Conservation (phyloP, 257 asterid species). For the Solanum microdontum region DNA sequence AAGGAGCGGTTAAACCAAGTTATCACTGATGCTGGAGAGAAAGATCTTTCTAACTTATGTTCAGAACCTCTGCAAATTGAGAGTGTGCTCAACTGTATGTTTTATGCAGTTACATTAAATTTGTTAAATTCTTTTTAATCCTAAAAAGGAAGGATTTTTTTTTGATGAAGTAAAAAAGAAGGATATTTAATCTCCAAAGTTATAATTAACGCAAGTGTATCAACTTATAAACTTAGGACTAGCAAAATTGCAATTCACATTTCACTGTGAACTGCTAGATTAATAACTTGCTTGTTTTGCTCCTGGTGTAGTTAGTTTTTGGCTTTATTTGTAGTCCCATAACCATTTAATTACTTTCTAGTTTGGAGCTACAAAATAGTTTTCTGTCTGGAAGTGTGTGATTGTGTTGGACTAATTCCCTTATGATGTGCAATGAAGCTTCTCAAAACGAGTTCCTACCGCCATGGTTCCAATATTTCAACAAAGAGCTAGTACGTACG, state of each 20-base stretch:
- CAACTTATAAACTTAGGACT: background rate
- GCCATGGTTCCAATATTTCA: constrained; percentile 81
- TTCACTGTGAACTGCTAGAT: background rate
- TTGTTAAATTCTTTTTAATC: background rate
- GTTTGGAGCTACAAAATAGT: background rate
- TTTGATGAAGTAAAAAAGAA: background rate
- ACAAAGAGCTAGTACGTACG: constrained; percentile 65
- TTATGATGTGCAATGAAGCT: constrained; percentile 38
- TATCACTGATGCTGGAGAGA: constrained; percentile 63
- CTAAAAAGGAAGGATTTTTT: background rate
- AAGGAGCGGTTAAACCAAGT: constrained; percentile 75
- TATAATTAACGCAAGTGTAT: background rate
- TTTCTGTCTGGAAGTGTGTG: background rate
- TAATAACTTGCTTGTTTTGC: background rate
- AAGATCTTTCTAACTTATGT: constrained; percentile 41
- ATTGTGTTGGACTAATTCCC: constrained; percentile 9
- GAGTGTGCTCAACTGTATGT: constrained; percentile 49
- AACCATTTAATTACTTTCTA: background rate
- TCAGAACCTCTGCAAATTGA: constrained; percentile 49
- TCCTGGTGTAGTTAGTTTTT: background rate
- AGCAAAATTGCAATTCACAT: background rate
- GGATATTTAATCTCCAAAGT: background rate
- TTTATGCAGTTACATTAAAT: background rate
- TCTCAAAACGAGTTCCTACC: constrained; percentile 61
- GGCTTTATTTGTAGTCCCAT: background rate